Evolutionary conservation across 306 rosid species (phyloP).

Genomic region (Aeschynomene evenia): DNA sequence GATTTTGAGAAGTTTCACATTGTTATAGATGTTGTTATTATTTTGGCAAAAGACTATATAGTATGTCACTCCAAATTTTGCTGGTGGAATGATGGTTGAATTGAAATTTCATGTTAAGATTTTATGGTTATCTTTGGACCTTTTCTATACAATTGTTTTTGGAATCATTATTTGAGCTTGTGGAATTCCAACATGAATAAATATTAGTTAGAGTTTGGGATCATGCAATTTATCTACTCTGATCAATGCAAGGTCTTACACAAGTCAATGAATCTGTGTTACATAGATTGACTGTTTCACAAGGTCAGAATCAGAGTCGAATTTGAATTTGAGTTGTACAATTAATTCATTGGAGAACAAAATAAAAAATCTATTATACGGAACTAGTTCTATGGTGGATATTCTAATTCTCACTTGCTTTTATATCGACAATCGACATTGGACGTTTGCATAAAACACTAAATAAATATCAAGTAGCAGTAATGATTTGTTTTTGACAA

Average conservation of each 20-base stretch:
- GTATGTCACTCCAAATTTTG: constrained; percentile 24
- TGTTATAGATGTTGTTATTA: not conserved
- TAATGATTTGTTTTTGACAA: not conserved
- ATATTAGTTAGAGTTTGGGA: not conserved
- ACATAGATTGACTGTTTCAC: not conserved
- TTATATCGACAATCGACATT: too few species aligned
- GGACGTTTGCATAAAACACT: too few species aligned
- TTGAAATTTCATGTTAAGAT: not conserved
- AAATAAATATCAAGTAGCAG: too few species aligned
- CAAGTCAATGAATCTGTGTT: not conserved
- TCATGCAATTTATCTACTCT: not conserved
- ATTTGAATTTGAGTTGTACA: constrained; percentile 13
- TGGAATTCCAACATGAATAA: not conserved
- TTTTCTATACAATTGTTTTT: not conserved
- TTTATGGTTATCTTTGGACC: not conserved
- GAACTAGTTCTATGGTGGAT: not conserved
- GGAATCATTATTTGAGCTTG: not conserved
- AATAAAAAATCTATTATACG: not conserved
- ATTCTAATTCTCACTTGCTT: not conserved
- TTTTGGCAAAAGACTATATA: constrained; percentile 1
- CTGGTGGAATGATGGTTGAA: not conserved
- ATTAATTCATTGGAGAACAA: not conserved
- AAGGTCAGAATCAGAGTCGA: not conserved
- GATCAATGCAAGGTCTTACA: not conserved
- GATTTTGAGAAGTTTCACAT: not conserved